phyloP scores from a whole-genome alignment of 73 alveolate species.

The Stentor coeruleus region DNA sequence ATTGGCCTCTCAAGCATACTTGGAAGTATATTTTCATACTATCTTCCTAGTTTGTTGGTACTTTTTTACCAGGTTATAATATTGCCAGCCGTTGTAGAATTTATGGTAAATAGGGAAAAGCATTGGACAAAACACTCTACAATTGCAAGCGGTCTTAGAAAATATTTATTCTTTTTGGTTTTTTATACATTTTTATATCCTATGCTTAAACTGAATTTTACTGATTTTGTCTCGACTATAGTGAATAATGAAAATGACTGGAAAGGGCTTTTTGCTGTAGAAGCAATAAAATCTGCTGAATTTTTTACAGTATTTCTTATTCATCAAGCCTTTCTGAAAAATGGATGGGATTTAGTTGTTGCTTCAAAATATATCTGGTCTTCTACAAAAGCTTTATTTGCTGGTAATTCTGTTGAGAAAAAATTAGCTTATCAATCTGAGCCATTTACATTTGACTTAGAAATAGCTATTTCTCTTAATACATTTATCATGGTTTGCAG shows the following conservation, averaged over 20 bases:
- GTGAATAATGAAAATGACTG: not conserved
- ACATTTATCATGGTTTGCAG: not conserved
- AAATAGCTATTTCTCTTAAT: conserved; percentile 1
- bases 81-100: not conserved
- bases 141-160: not conserved
- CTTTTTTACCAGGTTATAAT: not conserved
- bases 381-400: not conserved
- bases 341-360: not conserved
- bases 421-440: not conserved
- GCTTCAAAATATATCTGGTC: not conserved
- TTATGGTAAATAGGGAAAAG: not conserved
- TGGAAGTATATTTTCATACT: not conserved
- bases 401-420: not conserved
- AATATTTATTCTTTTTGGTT: not conserved
- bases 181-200: not conserved
- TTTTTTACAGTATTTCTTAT: not conserved
- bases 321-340: conserved; percentile 7
- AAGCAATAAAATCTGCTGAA: not conserved
- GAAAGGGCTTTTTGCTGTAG: not conserved
- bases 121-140: no score
- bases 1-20: not conserved
- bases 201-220: not conserved
- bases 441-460: conserved; percentile 10
- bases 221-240: not conserved
- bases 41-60: not conserved